phyloP scores from a whole-genome alignment of 2,329 filamentous ascomycete genomes.

The Cladosporium velox region DNA sequence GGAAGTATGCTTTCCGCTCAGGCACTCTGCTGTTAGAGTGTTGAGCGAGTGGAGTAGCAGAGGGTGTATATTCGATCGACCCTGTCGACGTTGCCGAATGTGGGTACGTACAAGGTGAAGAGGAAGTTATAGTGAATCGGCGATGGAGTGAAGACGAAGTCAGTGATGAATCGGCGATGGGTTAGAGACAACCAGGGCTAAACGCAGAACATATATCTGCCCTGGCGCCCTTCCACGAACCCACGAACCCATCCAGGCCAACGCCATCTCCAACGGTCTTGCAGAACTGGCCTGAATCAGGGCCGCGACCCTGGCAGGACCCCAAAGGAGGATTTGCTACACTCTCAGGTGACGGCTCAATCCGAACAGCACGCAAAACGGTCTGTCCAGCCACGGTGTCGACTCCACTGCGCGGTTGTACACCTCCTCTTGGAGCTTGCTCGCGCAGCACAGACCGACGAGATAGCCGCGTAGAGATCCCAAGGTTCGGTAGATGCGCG shows the following conservation, averaged over 20 bases:
- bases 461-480: not conserved
- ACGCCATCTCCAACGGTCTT: slow-evolving; percentile 15
- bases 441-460: not conserved
- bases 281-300: slow-evolving; percentile 9
- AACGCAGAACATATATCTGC: not conserved
- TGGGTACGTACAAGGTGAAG: not conserved
- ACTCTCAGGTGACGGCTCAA: not conserved
- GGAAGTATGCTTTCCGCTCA: not conserved
- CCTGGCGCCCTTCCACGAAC: not conserved
- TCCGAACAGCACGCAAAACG: not conserved
- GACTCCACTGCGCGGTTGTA: not conserved
- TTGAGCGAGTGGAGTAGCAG: not conserved
- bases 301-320: not conserved
- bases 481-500: not conserved
- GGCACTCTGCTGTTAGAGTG: not conserved
- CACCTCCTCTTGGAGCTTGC: not conserved
- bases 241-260: not conserved
- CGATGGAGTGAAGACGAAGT: not conserved
- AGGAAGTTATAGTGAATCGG: not conserved
- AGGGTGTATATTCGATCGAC: not conserved
- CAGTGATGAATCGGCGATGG: not conserved
- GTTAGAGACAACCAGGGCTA: not conserved
- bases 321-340: not conserved
- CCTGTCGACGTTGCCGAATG: not conserved
- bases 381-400: not conserved